Percentiles rank a stretch among this genome's conserved stretches.
Evolutionary conservation across 2,329 filamentous ascomycete species (phyloP).

Genomic region (Metarhizium robertsii): DNA sequence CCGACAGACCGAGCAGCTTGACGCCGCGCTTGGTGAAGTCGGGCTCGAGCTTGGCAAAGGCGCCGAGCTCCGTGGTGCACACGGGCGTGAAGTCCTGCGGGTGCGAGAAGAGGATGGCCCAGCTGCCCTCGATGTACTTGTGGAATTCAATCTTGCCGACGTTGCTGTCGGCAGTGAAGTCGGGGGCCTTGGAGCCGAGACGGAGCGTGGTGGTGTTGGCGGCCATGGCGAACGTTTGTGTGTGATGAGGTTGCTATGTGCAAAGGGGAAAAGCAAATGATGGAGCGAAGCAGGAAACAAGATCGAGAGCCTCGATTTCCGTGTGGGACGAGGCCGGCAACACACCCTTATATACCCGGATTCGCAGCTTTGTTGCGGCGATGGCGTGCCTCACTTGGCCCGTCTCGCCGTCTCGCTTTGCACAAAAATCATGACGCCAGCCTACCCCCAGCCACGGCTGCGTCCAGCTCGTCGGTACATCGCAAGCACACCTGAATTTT

Average conservation of each 20-base stretch:
- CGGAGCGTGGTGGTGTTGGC: slow-evolving; percentile 37
- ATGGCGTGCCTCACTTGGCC: not conserved
- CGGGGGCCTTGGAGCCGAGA: slow-evolving; percentile 60
- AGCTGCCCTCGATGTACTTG: slow-evolving; percentile 68
- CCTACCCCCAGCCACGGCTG: too few relatives aligned
- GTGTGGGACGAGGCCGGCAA: not conserved
- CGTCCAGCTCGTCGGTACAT: too few relatives aligned
- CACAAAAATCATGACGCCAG: too few relatives aligned
- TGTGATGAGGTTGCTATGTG: not conserved
- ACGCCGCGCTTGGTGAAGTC: slow-evolving; percentile 82
- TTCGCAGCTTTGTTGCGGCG: slow-evolving; percentile 4
- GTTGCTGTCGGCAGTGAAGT: slow-evolving; percentile 78
- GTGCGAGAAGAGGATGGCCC: slow-evolving; percentile 78
- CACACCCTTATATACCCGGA: not conserved
- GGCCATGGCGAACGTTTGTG: slow-evolving; percentile 18
- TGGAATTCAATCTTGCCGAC: slow-evolving; percentile 73
- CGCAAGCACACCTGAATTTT: too few relatives aligned
- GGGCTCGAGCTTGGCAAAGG: slow-evolving; percentile 79
- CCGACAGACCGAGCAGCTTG: slow-evolving; percentile 84
- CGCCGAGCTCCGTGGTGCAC: slow-evolving; percentile 91
- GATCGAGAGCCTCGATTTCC: not conserved
- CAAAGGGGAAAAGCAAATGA: not conserved
- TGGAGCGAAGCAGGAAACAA: not conserved
- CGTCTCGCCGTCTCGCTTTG: too few relatives aligned
- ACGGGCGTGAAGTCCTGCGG: slow-evolving; percentile 89